Base-by-base conservation (phyloP, 2,329 filamentous ascomycete genomes). In the Penicillium sp. region DNA sequence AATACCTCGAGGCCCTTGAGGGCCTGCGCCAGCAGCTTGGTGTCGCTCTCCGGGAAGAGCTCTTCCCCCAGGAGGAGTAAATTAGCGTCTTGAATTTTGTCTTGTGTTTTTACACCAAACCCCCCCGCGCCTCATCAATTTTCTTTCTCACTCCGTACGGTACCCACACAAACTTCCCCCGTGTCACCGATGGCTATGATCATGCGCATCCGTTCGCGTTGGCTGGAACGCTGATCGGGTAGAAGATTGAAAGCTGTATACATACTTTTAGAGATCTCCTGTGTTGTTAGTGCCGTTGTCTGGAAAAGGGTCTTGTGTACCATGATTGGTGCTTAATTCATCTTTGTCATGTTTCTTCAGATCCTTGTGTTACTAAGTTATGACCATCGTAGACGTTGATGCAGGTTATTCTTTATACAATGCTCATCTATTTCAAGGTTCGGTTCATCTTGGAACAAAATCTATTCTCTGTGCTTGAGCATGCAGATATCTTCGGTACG, bases 21-120 rank as follows among this genome's bases (percentile, higher is more conserved):
- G 83, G 88, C 63, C 83, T 97, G 71, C 88, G 92, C 71, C 90
- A 96, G 83, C 93, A 97, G 82, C 87, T 97, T 62, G 93, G 93
- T 69, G 86, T 97, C 69, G 81, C 85, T 65, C 85, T 97, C 69
- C 96, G 94, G 84, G 93, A 97, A 84, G 87, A 90, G 71, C 83
- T 97, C 76, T 97, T 92, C 81, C 92, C 93, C 60, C 76, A 82
- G 56, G 73, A 74, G 69, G 65, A 72, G 64, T 75, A 76, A 69
- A 69, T 62, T 60, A 52, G 54, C 57, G 58, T 59, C 48, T 48
- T 48, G 53, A 57, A 49, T 33, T 40, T 22, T 25, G 14, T 43
- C 58, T 63, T 59, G 60, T 58, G 43, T 59, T 56, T 51, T 46
- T 53, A 43, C 35, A 42, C 35, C 37, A 22, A 50, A 50, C 40